Conservation (phyloP, 2,329 filamentous ascomycete genomes). For the Periconia digitata region DNA sequence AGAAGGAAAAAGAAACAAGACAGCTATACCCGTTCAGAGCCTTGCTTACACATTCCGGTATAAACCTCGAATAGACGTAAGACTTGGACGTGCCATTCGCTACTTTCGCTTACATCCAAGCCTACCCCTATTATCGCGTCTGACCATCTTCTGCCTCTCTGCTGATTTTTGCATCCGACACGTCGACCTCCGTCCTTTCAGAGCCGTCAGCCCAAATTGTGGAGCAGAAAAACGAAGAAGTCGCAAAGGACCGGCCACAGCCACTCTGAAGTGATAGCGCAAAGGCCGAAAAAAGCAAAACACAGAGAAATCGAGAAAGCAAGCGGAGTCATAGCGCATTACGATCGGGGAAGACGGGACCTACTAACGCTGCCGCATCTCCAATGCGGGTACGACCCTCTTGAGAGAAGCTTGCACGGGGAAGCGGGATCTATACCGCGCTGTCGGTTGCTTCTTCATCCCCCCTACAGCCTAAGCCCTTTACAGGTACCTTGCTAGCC, state of each 20-base stretch:
- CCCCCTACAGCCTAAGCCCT: background rate
- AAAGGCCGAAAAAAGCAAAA: background rate
- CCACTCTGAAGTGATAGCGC: background rate
- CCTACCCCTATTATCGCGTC: background rate
- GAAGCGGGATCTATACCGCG: slow-evolving; percentile 1
- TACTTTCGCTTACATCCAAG: background rate
- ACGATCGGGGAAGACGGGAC: slow-evolving; percentile 3
- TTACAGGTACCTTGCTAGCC: background rate
- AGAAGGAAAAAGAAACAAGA: background rate
- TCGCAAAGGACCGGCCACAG: background rate
- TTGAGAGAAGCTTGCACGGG: slow-evolving; percentile 3
- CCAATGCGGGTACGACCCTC: background rate
- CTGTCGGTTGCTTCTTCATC: background rate
- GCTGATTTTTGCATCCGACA: background rate
- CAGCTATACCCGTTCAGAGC: background rate
- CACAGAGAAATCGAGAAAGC: background rate
- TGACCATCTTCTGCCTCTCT: background rate
- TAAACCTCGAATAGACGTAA: background rate
- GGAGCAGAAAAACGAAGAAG: background rate
- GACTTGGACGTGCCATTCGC: background rate
- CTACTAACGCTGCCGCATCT: background rate
- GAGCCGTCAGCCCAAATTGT: background rate
- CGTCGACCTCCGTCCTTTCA: background rate
- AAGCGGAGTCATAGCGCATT: background rate
- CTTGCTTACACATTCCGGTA: background rate